Conservation (phyloP, 371 early-diverging fungal species). For the Syncephalis plumigaleata region DNA sequence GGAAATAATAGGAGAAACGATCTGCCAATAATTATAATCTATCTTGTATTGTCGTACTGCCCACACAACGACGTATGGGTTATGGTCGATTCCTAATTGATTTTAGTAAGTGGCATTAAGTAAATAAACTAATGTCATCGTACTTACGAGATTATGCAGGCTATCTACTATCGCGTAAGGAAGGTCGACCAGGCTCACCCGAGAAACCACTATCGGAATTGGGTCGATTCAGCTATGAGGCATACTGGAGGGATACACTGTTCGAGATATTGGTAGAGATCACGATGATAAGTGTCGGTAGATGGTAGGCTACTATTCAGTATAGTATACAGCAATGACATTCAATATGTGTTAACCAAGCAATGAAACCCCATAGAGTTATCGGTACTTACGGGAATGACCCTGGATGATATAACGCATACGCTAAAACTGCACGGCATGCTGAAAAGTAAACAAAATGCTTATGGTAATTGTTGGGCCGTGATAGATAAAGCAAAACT, state of each 20-base stretch:
- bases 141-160: constrained; percentile 9
- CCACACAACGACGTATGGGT: constrained; percentile 94
- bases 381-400: too few species aligned
- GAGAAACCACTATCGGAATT: constrained; percentile 98
- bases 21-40: constrained; percentile 86
- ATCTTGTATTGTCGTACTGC: constrained; percentile 95
- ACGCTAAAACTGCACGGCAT: too few species aligned
- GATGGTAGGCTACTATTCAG: too few species aligned
- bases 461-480: too few species aligned
- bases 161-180: constrained; percentile 87
- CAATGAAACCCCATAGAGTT: too few species aligned
- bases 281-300: constrained; percentile 1
- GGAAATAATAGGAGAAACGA: constrained; percentile 66
- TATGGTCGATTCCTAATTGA: constrained; percentile 97
- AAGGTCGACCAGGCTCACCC: constrained; percentile 81
- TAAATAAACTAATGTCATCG: not conserved
- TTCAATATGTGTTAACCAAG: too few species aligned
- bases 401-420: too few species aligned
- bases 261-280: constrained; percentile 13
- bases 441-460: too few species aligned
- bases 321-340: too few species aligned
- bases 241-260: constrained; percentile 55
- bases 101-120: constrained; percentile 43
- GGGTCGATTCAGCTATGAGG: constrained; percentile 84
- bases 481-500: too few species aligned